Conservation (phyloP, 225 moss, liverwort and hornwort species). For the Straminergon stramineum region DNA sequence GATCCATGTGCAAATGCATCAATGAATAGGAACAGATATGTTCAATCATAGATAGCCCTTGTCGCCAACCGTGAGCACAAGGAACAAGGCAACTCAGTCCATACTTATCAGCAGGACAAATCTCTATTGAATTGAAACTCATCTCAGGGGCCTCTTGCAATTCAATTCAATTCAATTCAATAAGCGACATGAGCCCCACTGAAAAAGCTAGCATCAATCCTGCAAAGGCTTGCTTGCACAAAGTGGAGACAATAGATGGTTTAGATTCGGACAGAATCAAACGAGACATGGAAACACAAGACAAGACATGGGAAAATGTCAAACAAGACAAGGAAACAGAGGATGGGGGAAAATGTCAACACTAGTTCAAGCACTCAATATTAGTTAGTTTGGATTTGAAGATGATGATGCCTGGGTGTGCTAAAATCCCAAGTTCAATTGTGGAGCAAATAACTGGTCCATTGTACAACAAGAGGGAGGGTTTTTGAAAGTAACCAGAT, state of each 20-base stretch:
- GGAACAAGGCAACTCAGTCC: neutral
- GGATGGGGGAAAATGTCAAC: neutral
- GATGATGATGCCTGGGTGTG: neutral
- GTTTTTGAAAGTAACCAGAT: neutral
- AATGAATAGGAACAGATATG: neutral
- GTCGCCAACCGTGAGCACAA: neutral
- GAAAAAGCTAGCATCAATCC: neutral
- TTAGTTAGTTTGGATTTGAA: neutral
- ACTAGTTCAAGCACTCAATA: no score
- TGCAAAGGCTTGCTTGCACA: neutral
- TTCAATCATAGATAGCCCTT: neutral
- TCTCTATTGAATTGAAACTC: neutral
- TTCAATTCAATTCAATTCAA: no score
- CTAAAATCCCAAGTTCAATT: no score
- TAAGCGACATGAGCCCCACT: neutral
- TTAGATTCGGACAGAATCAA: neutral
- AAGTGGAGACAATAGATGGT: neutral
- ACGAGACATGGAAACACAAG: neutral
- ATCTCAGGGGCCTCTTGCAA: neutral
- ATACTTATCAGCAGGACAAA: neutral
- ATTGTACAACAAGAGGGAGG: neutral
- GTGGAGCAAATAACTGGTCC: neutral
- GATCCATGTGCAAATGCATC: neutral
- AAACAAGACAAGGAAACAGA: neutral
- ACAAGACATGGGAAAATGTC: neutral